Evolutionary conservation across 1,284 basidiomycete species (phyloP), one percentile per base, ranked within the genome.

Genomic region (Pseudozyma sp.): DNA sequence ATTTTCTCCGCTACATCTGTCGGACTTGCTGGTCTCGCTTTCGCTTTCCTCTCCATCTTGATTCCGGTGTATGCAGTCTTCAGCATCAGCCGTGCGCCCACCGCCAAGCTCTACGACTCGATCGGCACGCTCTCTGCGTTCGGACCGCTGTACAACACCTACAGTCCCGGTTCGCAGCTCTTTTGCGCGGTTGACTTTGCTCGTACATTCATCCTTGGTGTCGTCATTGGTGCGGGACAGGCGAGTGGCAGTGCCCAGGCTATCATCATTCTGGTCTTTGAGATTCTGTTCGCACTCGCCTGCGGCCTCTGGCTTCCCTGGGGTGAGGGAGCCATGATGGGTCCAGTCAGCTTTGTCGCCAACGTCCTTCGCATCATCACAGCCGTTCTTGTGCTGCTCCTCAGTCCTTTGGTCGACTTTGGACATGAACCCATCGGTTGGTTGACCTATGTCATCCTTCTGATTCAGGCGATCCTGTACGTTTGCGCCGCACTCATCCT

Each of bases 321-420:
- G 95, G 94, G 93, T 44, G 92, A 93, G 59, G 95, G 95, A 3
- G 94, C 95, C 1, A 93, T 93, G 75, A 97, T 97, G 95, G 95
- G 94, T 14, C 89, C 93, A 19, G 91, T 95, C 65, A 93, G 92
- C 84, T 96, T 97, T 87, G 87, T 97, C 79, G 91, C 95, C 74
- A 94, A 93, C 67, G 92, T 97, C 3, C 90, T 92, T 36, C 89
- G 96, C 74, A 94, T 97, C 80, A 91, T 94, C 18, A 90, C 94
- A 31, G 92, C 93, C 5, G 93, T 97, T 16, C 86, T 99, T 47
- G 87, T 97, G 52, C 91, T 98, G 77, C 93, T 97, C 69, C 87
- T 98, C 59, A 92, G 92, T 47, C 92, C 93, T 14, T 89, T 91
- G 69, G 95, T 97, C 84, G 87, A 67, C 45, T 79, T 71, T 45